A percentile compares a stretch with the other conserved stretches of the same genome.
phyloP scores from a whole-genome alignment of 2,329 filamentous ascomycete species.

The Phialophora expanda region DNA sequence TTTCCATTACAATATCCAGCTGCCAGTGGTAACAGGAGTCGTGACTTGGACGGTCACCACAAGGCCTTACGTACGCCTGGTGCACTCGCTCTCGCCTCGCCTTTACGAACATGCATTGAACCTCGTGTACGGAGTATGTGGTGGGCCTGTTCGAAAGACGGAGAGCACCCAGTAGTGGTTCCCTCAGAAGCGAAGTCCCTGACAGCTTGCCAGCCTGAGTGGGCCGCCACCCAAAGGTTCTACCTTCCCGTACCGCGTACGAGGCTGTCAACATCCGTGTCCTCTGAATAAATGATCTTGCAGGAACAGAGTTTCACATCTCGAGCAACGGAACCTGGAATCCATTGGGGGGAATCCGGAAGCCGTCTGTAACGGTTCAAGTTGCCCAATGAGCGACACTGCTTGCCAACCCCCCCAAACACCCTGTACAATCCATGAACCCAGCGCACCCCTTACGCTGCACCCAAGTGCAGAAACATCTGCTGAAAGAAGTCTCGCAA shows the following conservation, averaged over 20 bases:
- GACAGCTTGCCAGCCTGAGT: constrained; percentile 4
- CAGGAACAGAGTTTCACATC: constrained; percentile 16
- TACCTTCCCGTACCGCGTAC: constrained; percentile 5
- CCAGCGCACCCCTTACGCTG: constrained; percentile 4
- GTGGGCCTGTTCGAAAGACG: constrained; percentile 4
- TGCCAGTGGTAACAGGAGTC: background rate
- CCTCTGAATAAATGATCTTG: constrained; percentile 20
- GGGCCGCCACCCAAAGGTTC: constrained; percentile 11
- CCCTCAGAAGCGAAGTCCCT: constrained; percentile 5
- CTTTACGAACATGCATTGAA: constrained; percentile 18
- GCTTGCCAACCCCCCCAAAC: background rate
- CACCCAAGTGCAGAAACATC: constrained; percentile 17
- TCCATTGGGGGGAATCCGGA: background rate
- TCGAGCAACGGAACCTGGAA: background rate
- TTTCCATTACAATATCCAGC: background rate
- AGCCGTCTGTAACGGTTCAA: background rate
- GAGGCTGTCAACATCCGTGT: constrained; percentile 29
- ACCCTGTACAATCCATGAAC: background rate
- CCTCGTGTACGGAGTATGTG: background rate
- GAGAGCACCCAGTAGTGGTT: background rate
- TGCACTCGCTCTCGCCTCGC: constrained; percentile 26
- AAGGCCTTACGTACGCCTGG: constrained; percentile 1
- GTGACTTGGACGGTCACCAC: constrained; percentile 1
- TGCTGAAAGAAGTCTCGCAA: constrained; percentile 10
- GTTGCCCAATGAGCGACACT: background rate